phyloP scores from a whole-genome alignment of 1,139 yeast species.

The Sporopachydermia cereana region DNA sequence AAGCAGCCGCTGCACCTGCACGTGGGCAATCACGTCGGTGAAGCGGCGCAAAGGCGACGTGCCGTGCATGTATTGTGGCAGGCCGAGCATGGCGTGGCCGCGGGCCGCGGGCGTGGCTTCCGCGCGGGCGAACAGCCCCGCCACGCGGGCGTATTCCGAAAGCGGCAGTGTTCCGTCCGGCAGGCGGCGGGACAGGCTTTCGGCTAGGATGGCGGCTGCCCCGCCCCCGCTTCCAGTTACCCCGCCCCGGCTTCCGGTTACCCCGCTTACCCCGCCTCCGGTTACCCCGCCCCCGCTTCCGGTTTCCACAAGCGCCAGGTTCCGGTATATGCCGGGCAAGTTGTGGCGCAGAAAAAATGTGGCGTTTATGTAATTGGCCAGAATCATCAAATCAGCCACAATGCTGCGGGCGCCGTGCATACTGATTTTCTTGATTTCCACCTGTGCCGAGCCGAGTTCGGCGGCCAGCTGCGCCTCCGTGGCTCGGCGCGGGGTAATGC shows the following conservation, averaged over 20 bases:
- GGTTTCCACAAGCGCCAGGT: conserved; percentile 17
- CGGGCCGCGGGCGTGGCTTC: conserved; percentile 28
- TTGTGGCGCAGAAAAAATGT: conserved; percentile 31
- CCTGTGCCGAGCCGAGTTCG: not conserved
- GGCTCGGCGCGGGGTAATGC: not conserved
- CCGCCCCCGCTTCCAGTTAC: conserved; percentile 14
- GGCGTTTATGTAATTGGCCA: conserved; percentile 59
- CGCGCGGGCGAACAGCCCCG: conserved; percentile 28
- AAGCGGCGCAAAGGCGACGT: conserved; percentile 87
- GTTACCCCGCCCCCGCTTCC: conserved; percentile 13
- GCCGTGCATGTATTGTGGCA: conserved; percentile 53
- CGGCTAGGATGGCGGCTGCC: conserved; percentile 11
- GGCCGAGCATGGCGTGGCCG: conserved; percentile 54
- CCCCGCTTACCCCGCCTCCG: too few relatives aligned
- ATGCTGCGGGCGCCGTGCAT: conserved; percentile 21
- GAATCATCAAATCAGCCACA: conserved; percentile 77
- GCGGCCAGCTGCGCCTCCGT: not conserved
- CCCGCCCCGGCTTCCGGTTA: conserved; percentile 16
- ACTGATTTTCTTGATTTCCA: not conserved
- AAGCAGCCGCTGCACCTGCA: conserved; percentile 38
- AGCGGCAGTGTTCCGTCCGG: conserved; percentile 18
- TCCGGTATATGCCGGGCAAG: conserved; percentile 49
- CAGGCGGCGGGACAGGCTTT: conserved; percentile 14
- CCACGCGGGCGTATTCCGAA: conserved; percentile 25
- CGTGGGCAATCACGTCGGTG: conserved; percentile 73